These are phyloP conservation scores for Penicillium sp. DNA, from an alignment of 2,329 filamentous ascomycete genomes.

Conservation along the genomic window DNA sequence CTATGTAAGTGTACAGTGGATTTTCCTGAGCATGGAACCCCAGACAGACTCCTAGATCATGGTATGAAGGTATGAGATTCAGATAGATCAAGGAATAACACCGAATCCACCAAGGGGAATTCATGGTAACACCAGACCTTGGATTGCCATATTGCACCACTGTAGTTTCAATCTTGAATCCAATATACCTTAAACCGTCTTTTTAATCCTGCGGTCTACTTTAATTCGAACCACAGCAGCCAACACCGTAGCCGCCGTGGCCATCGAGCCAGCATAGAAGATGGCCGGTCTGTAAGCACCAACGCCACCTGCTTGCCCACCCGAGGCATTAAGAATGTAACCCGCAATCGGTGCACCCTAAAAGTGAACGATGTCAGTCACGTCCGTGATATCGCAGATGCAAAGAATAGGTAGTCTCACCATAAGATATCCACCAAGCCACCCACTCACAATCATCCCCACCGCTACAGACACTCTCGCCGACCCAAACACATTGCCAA, in stretches of 20 bases:
- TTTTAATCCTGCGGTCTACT: conserved; percentile 21
- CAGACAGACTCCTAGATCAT: too few relatives aligned
- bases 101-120: too few relatives aligned
- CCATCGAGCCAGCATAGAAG: conserved; percentile 61
- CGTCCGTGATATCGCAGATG: not conserved
- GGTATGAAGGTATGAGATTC: too few relatives aligned
- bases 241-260: conserved; percentile 46
- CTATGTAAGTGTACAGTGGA: not conserved
- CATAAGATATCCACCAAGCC: conserved; percentile 63
- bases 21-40: too few relatives aligned
- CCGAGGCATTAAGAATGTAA: conserved; percentile 59
- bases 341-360: conserved; percentile 62
- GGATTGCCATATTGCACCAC: not conserved
- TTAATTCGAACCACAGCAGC: conserved; percentile 20
- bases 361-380: not conserved
- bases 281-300: conserved; percentile 62
- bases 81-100: too few relatives aligned
- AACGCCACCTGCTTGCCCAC: conserved; percentile 53
- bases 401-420: conserved; percentile 39
- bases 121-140: too few relatives aligned
- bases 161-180: not conserved
- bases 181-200: conserved; percentile 15
- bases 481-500: conserved; percentile 61
- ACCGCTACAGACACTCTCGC: conserved; percentile 59
- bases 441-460: conserved; percentile 64